Base-by-base conservation (phyloP, 2,329 filamentous ascomycete genomes). In the Aspergillus novoparasiticus region DNA sequence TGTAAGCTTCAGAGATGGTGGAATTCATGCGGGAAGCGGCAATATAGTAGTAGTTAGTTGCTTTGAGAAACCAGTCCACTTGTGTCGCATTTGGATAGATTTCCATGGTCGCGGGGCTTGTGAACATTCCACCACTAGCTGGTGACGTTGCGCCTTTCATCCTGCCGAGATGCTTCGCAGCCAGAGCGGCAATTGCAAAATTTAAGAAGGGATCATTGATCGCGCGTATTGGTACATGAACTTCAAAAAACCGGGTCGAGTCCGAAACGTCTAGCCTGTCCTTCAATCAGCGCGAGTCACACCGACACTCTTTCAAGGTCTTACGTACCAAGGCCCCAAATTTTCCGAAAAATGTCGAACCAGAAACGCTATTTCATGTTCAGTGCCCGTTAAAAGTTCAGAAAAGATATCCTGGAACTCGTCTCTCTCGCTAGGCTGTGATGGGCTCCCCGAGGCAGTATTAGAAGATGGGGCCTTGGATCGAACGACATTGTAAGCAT, bases 61-160 rank as follows among this genome's bases (percentile, higher is more conserved):
- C 85, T 64, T 87, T 86, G 69, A 87, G 85, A 61, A 82, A 83
- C 86, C 86, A 88, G 68, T 88, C 84, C 6, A 85, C 79, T 26
- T 79, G 72, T 26, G 73, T 70, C 0, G 78, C 72, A 57, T 83
- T 82, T 19, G 84, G 65, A 65, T 84, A 85, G 2, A 80, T 70
- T 69, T 87, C 84, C 76, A 84, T 85, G 3, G 79, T 79, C 14
- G 84, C 81, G 60, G 83, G 83, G 16, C 69, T 73, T 1, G 73
- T 73, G 26, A 70, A 72, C 60, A 76, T 69, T 2, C 69, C 72
- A 14, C 68, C 68, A 8, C 60, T 62, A 3, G 57, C 58, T 8
- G 65, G 54, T 23, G 66, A 63, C 30, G 66, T 76, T 28, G 62
- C 65, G 0, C 75, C 76, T 58, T 77, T 76, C 45, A 76, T 70